These are phyloP conservation scores for Ambrosiella beaveri DNA, from an alignment of 2,329 filamentous ascomycete species.

Conservation along the genomic window DNA sequence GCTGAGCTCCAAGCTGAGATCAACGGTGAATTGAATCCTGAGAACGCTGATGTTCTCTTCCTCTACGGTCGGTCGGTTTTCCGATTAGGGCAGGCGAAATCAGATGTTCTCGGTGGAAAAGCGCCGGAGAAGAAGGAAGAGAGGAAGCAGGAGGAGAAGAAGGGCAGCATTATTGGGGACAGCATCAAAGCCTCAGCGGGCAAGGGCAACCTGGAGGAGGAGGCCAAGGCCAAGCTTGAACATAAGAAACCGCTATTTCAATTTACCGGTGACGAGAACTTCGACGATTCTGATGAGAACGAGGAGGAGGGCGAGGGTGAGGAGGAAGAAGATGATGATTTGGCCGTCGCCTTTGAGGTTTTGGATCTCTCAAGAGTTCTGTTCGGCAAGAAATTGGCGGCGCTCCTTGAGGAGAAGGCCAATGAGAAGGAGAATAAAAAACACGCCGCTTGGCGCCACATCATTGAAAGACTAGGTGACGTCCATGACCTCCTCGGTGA, in stretches of 20 bases:
- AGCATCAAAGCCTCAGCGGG: slow-evolving; percentile 27
- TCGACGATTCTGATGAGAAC: slow-evolving; percentile 65
- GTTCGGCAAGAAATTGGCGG: slow-evolving; percentile 37
- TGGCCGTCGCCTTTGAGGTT: slow-evolving; percentile 66
- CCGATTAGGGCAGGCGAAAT: slow-evolving; percentile 85
- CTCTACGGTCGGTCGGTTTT: slow-evolving; percentile 87
- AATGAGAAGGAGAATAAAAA: slow-evolving; percentile 20
- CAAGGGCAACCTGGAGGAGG: slow-evolving; percentile 17
- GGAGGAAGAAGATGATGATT: slow-evolving; percentile 52
- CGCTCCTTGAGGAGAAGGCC: slow-evolving; percentile 16
- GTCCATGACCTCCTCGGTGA: slow-evolving; percentile 88
- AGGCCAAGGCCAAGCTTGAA: slow-evolving; percentile 20
- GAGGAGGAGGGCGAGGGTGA: slow-evolving; percentile 24
- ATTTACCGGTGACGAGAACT: slow-evolving; percentile 88
- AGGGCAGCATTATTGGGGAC: slow-evolving; percentile 24
- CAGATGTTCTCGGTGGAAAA: slow-evolving; percentile 78
- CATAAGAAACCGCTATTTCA: slow-evolving; percentile 68
- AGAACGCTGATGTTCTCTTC: slow-evolving; percentile 88
- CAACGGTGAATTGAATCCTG: slow-evolving; percentile 78
- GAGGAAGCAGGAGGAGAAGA: slow-evolving; percentile 18
- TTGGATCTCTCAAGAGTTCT: slow-evolving; percentile 61
- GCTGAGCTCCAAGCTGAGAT: slow-evolving; percentile 78
- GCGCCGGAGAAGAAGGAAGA: slow-evolving; percentile 38
- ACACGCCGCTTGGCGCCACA: slow-evolving; percentile 31
- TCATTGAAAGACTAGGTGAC: slow-evolving; percentile 78